Evolutionary conservation across 1,284 basidiomycete species (phyloP).

Genomic region (Sporisorium reilianum): DNA sequence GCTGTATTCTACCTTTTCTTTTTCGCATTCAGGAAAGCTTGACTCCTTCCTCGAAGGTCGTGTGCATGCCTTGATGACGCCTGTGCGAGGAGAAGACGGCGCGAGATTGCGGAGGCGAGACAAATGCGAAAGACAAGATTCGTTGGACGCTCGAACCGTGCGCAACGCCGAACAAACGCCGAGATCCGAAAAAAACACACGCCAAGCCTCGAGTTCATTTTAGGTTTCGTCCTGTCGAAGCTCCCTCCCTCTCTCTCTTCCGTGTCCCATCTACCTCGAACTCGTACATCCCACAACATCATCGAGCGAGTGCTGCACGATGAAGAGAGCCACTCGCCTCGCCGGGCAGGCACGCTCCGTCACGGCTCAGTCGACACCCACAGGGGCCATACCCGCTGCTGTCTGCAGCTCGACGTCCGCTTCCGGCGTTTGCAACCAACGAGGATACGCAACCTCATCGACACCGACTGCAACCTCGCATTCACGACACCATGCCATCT

Average conservation of each 20-base stretch:
- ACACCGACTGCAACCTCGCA: conserved; percentile 5
- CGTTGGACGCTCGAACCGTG: too few species aligned
- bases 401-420: background rate
- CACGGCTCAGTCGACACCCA: background rate
- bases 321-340: conserved; percentile 12
- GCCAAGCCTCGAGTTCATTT: too few species aligned
- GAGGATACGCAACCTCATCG: conserved; percentile 12
- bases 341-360: background rate
- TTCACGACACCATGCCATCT: background rate
- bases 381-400: background rate
- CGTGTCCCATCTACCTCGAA: background rate
- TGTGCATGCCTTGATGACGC: background rate
- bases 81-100: too few species aligned
- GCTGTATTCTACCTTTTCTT: conserved; percentile 23
- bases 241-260: background rate
- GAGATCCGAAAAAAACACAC: too few species aligned
- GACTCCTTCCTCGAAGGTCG: background rate
- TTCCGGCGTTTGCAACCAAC: background rate
- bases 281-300: background rate
- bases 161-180: too few species aligned
- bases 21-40: background rate
- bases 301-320: background rate
- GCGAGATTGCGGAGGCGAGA: too few species aligned
- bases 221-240: conserved; percentile 20
- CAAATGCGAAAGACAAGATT: too few species aligned